These are phyloP conservation scores for Babesia caballi DNA, from an alignment of 169 alveolate genomes.

Conservation along the genomic window DNA sequence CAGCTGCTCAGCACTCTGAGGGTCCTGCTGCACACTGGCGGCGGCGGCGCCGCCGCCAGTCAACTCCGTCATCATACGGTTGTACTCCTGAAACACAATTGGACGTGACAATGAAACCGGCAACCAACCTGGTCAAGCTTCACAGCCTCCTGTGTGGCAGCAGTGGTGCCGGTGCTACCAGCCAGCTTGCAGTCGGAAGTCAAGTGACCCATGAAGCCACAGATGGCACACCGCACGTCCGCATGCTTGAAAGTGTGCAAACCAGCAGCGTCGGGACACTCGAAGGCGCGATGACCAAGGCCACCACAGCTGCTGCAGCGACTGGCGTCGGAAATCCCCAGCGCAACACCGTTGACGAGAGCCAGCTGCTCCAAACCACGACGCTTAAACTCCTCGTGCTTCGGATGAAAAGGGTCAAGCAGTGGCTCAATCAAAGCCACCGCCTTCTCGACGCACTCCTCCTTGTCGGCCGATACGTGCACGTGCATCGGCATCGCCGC, in stretches of 20 bases:
- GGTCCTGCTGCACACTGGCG: background rate
- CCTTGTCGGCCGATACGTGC: constrained; percentile 81
- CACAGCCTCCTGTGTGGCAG: constrained; percentile 39
- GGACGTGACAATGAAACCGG: background rate
- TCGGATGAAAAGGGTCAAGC: constrained; percentile 84
- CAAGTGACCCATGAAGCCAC: constrained; percentile 90
- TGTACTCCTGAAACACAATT: constrained; percentile 27
- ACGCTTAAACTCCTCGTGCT: constrained; percentile 84
- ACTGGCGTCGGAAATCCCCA: constrained; percentile 68
- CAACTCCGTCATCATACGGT: constrained; percentile 53
- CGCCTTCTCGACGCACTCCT: constrained; percentile 80
- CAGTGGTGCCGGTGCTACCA: constrained; percentile 18
- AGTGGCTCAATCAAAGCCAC: constrained; percentile 83
- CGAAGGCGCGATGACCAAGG: constrained; percentile 78
- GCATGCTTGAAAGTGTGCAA: constrained; percentile 39
- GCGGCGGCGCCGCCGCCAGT: constrained; percentile 2
- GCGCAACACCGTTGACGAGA: constrained; percentile 79
- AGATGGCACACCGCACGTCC: constrained; percentile 77
- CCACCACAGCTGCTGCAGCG: constrained; percentile 82
- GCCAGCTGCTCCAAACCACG: constrained; percentile 84
- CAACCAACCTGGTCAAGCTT: constrained; percentile 18
- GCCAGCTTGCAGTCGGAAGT: constrained; percentile 87
- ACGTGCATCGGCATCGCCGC: constrained; percentile 87
- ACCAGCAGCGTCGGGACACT: constrained; percentile 77
- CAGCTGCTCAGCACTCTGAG: constrained; percentile 30